phyloP scores from a whole-genome alignment of 1,284 basidiomycete genomes.

The Irpex lacteus region DNA sequence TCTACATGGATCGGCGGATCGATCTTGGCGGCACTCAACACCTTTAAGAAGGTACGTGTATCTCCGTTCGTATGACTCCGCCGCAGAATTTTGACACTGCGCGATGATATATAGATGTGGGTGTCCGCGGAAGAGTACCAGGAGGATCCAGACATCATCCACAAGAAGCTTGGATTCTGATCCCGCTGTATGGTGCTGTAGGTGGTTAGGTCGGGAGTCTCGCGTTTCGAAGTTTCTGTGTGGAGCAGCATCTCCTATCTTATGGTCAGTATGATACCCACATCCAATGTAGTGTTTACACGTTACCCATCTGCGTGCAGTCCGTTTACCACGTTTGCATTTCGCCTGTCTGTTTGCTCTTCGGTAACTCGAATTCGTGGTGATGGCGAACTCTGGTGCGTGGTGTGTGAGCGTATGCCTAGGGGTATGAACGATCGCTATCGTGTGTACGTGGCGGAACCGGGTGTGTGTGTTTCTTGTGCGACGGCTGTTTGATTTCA shows the following conservation, averaged over 20 bases:
- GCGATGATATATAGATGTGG: slow-evolving; percentile 74
- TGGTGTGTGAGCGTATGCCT: background rate
- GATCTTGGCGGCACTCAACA: slow-evolving; percentile 91
- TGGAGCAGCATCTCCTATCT: background rate
- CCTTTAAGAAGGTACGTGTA: slow-evolving; percentile 88
- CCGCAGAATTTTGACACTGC: background rate
- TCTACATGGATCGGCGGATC: slow-evolving; percentile 99
- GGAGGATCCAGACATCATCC: slow-evolving; percentile 98
- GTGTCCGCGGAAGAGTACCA: slow-evolving; percentile 99
- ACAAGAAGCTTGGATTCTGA: slow-evolving; percentile 83
- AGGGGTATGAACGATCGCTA: background rate
- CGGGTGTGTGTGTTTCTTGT: slow-evolving; percentile 1
- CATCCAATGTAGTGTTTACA: slow-evolving; percentile 3
- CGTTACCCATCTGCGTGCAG: background rate
- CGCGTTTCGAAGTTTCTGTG: background rate
- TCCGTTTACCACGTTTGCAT: background rate
- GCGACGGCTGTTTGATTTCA: slow-evolving; percentile 10
- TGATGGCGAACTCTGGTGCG: background rate
- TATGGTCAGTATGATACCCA: background rate
- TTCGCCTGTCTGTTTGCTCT: background rate
- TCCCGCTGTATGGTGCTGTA: background rate
- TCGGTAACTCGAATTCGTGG: background rate
- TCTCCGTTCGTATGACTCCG: background rate
- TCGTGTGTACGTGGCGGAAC: slow-evolving; percentile 2
- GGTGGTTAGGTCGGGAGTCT: slow-evolving; percentile 1